Evolutionary conservation across 805 yeast species (phyloP), one percentile per base, ranked within the genome.

Genomic region (Saccharomycopsis sp.): DNA sequence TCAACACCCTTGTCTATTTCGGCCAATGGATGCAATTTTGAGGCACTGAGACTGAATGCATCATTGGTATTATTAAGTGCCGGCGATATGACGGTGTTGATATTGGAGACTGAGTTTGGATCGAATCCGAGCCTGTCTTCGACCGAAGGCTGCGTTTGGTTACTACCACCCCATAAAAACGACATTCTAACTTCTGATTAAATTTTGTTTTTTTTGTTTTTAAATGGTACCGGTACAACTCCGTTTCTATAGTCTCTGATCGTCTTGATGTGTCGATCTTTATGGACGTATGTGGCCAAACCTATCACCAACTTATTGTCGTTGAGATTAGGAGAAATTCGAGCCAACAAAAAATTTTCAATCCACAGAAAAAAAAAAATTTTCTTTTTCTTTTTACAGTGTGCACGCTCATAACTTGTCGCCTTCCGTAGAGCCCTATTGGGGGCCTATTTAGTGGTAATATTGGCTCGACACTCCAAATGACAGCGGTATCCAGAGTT

Each of bases 1-100:
- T 94, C 97, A 55, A 94, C 82, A 58, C 91, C 96, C 68, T 85
- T 85, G 65, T 89, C 96, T 63, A 92, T 78, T 15, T 96, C 96
- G 1, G 97, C 97, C 69, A 93, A 77, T 34, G 97, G 97, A 70
- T 92, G 97, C 69, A 92, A 78, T 72, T 79, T 80, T 56, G 86
- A 72, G 34, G 89, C 96, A 23, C 49, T 49, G 15, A 56, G 42
- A 20, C 9, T 38, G 60, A 87, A 77, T 7, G 78, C 78, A 52
- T 83, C 82, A 22, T 86, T 85, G 9, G 82, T 74, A 44, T 44
- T 44, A 44, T 44, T 44, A 12, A 44, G 49, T 9, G 54, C 58
- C 19, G 60, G 60, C 60, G 81, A 77, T 66, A 88, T 75, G 64
- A 86, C 80, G 61, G 78, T 75, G 42, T 86, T 77, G 19, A 87